Evolutionary conservation across 495 filamentous ascomycete genomes (phyloP), one percentile per base, ranked within the genome.

Genomic region (Xylaria castorea): DNA sequence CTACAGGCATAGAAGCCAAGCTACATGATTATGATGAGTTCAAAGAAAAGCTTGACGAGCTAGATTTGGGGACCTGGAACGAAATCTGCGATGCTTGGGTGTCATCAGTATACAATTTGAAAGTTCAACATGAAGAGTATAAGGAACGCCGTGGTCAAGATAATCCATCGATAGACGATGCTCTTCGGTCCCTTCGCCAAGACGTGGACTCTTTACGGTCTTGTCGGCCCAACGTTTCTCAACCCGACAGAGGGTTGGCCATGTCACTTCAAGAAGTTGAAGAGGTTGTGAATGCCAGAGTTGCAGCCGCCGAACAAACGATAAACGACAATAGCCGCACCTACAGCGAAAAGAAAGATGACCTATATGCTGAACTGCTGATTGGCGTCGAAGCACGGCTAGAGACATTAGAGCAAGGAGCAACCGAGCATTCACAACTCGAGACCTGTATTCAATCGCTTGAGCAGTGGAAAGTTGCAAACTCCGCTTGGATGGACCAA

Each of bases 21-120:
- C 27, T 75, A 1, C 72, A 58, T 34, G 60, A 72, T 30, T 67
- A 72, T 65, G 70, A 61, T 8, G 63, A 67, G 1, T 25, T 61
- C 36, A 67, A 66, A 42, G 70, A 61, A 9, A 76, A 75, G 64
- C 68, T 78, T 51, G 74, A 75, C 46, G 73, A 76, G n/a, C 64
- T 80, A 16, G 78, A 80, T 18, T 69, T 78, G 70, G 53, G 62
- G 12, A 72, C 70, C 1, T 73, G 73, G 6, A 74, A 76, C 38
- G 76, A 80, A 34, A 73, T 80, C 1, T 55, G 71, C 2, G 71
- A 74, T 16, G 58, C 66, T 3, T 80, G 78, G 78, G 70, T 74
- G 3, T 20, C 20, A 11, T 32, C 38, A 25, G 71, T 68, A 8
- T 69, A 78, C 42, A 75, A 77, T 55, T 71, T 78, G 44, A 76